Base-by-base conservation (phyloP, 2,329 filamentous ascomycete genomes). In the Sporothrix curviconia region DNA sequence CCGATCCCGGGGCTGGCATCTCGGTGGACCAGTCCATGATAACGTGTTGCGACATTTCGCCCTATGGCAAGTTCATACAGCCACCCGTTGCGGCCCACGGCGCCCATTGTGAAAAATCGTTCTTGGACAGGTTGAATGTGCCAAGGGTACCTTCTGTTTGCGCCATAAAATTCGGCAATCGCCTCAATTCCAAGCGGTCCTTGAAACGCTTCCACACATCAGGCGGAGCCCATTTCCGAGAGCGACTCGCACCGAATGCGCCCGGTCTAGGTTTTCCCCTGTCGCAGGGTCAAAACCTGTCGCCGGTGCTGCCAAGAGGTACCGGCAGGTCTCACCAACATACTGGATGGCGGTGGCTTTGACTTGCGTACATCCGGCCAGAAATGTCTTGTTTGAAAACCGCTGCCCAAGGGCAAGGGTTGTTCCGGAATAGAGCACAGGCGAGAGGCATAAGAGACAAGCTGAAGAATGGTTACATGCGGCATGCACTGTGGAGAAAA, bases 161-260 rank as follows among this genome's bases (percentile, higher is more conserved):
- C 80, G 12, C 86, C 86, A 70, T 94, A 95, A 70, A 95, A 92
- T 66, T 95, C 90, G 60, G 81, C 85, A 59, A 92, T 82, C 1
- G 80, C 80, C 32, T 83, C 80, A 58, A 95, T 81, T 22, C 82
- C 85, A 66, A 94, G 96, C 17, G 91, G 85, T 25, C 87, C 69
- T 91, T 90, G 76, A 95, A 94, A 7, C 74, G 76, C 61, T 89
- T 84, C 91, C 91, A 96, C 34, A 95, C 83, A 65, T 95, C 90
- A 0, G 90, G 90, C 0, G 81, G 19, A 95, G 76, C 2, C 91
- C 91, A 67, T 96, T 96, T 19, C 91, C 91, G 62, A 92, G 89
- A 0, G 89, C 90, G 3, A 86, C 65, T 6, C 84, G 83, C n/a
- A 95, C 81, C 0, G 76, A 78, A 73, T 95, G 87, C 62, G 84